Evolutionary conservation across 306 rosid genomes (phyloP).

Genomic region (Begonia loranthoides): DNA sequence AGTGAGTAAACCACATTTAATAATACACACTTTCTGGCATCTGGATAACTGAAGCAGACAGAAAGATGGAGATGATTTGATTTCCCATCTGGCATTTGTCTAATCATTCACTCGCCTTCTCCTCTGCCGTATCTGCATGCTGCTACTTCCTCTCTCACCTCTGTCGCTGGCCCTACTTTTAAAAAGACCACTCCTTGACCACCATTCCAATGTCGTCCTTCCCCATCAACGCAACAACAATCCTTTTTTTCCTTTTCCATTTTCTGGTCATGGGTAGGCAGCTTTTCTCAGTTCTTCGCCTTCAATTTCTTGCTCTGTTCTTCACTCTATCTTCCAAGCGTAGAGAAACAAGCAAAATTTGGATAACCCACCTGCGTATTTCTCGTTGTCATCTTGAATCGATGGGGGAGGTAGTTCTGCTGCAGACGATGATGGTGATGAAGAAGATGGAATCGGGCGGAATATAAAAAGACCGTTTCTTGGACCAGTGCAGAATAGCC

Average conservation of each 20-base stretch:
- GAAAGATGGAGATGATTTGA: no score
- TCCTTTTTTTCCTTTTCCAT: not conserved
- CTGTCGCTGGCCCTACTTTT: not conserved
- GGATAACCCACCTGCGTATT: slow-evolving; percentile 24
- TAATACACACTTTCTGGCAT: no score
- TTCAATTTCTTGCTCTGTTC: not conserved
- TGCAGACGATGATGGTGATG: slow-evolving; percentile 13
- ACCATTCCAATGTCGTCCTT: no score
- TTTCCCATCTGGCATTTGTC: no score
- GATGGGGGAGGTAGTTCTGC: slow-evolving; percentile 6
- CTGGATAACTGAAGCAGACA: no score
- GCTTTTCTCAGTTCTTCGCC: not conserved
- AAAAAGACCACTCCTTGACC: no score
- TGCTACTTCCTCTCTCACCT: not conserved
- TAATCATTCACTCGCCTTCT: no score
- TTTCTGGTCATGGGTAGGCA: not conserved
- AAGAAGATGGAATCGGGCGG: slow-evolving; percentile 34
- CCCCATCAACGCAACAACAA: not conserved
- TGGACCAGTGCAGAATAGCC: slow-evolving; percentile 72
- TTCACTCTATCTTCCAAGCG: slow-evolving; percentile 70
- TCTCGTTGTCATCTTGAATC: slow-evolving; percentile 18
- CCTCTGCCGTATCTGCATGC: no score
- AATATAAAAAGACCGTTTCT: slow-evolving; percentile 73
- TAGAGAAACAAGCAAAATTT: slow-evolving; percentile 59
- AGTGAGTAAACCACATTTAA: no score